Percentiles rank a stretch among this genome's conserved stretches.
Evolutionary conservation across 768 basidiomycete genomes (phyloP).

Genomic region (Leucosporidium scottii): DNA sequence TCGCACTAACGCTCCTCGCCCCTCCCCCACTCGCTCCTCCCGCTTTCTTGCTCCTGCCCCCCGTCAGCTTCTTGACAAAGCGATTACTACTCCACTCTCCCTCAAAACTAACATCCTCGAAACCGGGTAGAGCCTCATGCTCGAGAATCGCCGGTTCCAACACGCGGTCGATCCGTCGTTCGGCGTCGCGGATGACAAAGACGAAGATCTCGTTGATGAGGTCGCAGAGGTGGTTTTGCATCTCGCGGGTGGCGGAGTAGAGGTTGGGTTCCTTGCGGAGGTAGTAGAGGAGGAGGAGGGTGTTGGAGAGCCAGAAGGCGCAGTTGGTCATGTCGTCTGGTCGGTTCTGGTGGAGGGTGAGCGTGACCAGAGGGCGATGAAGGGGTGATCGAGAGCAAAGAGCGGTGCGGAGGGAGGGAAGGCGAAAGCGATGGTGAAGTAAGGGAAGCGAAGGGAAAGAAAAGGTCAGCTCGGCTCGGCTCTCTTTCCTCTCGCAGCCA

Average conservation of each 20-base stretch:
- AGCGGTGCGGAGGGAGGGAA: background rate
- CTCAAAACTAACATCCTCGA: constrained; percentile 82
- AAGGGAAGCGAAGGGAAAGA: background rate
- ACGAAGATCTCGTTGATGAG: constrained; percentile 92
- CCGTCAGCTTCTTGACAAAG: constrained; percentile 44
- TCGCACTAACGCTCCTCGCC: background rate
- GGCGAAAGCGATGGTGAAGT: background rate
- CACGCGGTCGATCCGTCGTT: constrained; percentile 76
- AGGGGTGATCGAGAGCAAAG: constrained; percentile 9
- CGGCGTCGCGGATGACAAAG: constrained; percentile 87
- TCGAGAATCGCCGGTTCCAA: constrained; percentile 78
- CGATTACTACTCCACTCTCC: constrained; percentile 67
- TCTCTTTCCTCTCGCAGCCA: too few relatives aligned
- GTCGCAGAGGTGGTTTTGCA: constrained; percentile 73
- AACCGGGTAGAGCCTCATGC: constrained; percentile 62
- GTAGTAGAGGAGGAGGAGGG: constrained; percentile 81
- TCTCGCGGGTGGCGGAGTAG: constrained; percentile 11
- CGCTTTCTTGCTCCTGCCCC: constrained; percentile 36
- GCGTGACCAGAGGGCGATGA: background rate
- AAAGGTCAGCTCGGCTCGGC: background rate
- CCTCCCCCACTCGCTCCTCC: background rate
- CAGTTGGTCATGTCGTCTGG: constrained; percentile 78
- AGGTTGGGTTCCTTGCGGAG: constrained; percentile 47
- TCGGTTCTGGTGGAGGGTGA: constrained; percentile 51
- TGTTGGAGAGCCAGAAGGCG: constrained; percentile 92